Evolutionary conservation across 2,329 filamentous ascomycete species (phyloP).

Genomic region (Paraphoma chrysanthemicola): DNA sequence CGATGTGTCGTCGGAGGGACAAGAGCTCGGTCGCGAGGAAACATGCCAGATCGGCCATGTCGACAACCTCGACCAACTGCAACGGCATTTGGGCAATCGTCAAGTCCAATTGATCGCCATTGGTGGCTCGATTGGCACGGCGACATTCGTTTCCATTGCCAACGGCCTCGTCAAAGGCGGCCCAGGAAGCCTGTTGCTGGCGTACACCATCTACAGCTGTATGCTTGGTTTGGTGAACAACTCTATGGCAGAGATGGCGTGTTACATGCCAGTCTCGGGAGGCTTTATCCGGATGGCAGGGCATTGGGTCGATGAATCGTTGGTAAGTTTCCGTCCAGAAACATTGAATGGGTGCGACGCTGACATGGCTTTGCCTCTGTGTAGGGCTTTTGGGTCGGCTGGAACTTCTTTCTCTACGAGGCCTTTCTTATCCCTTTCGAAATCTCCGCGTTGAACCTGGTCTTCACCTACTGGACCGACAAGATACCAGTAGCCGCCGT

Average conservation of each 20-base stretch:
- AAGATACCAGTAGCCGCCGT: slow-evolving; percentile 49
- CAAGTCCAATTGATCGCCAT: slow-evolving; percentile 44
- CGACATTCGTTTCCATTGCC: slow-evolving; percentile 66
- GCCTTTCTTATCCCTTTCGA: slow-evolving; percentile 57
- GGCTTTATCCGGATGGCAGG: slow-evolving; percentile 69
- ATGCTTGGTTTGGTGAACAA: slow-evolving; percentile 68
- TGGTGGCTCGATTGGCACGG: slow-evolving; percentile 40
- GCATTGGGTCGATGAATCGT: slow-evolving; percentile 68
- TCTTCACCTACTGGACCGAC: slow-evolving; percentile 50
- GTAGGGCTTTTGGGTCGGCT: slow-evolving; percentile 56
- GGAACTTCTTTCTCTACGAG: slow-evolving; percentile 57
- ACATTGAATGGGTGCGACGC: too few species aligned
- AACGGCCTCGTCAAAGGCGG: slow-evolving; percentile 56
- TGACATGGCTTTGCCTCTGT: too few species aligned
- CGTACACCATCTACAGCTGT: slow-evolving; percentile 61
- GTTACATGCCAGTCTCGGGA: slow-evolving; percentile 66
- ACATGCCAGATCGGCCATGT: slow-evolving; percentile 14
- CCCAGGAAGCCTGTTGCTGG: slow-evolving; percentile 61
- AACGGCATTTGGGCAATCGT: slow-evolving; percentile 54
- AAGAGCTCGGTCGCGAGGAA: slow-evolving; percentile 15
- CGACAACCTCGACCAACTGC: slow-evolving; percentile 32
- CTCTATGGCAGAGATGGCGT: slow-evolving; percentile 67
- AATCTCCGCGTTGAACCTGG: slow-evolving; percentile 49
- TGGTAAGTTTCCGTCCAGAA: slow-evolving; percentile 46
- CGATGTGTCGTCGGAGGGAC: slow-evolving; percentile 7